Evolutionary conservation across 345 rosid species (phyloP).

Genomic region (Sisymbrium irio): DNA sequence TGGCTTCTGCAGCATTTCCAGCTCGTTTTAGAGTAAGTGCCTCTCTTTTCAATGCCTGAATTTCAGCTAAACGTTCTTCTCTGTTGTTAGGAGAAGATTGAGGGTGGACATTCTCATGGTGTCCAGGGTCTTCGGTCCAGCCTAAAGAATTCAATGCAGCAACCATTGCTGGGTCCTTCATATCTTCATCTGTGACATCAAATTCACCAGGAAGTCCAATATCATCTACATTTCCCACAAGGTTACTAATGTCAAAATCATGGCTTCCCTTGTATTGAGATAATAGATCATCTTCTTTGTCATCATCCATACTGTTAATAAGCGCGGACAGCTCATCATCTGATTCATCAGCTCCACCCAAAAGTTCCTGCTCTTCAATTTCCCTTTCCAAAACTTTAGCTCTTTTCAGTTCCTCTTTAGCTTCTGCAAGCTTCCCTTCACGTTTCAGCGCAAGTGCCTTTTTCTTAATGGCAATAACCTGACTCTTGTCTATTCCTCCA

Average conservation of each 20-base stretch:
- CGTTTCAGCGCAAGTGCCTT: conserved; percentile 82
- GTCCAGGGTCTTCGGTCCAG: conserved; percentile 65
- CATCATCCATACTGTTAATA: conserved; percentile 54
- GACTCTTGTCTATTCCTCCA: conserved; percentile 50
- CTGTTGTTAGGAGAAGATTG: conserved; percentile 35
- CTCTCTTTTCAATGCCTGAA: conserved; percentile 58
- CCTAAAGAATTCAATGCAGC: conserved; percentile 72
- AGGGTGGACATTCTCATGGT: conserved; percentile 25
- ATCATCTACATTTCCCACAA: conserved; percentile 51
- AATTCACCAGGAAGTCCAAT: conserved; percentile 48
- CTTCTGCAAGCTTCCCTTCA: conserved; percentile 92
- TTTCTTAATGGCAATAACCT: conserved; percentile 66
- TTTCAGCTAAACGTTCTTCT: conserved; percentile 47
- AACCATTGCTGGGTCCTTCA: conserved; percentile 78
- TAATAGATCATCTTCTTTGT: conserved; percentile 51
- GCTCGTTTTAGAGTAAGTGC: conserved; percentile 62
- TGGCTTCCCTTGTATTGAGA: conserved; percentile 37
- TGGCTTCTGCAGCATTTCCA: conserved; percentile 61
- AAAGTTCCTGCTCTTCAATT: conserved; percentile 80
- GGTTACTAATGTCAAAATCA: conserved; percentile 44
- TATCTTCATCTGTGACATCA: conserved; percentile 84
- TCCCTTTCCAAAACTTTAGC: conserved; percentile 87
- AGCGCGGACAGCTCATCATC: conserved; percentile 88
- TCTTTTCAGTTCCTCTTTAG: conserved; percentile 88
- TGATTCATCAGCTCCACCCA: conserved; percentile 74